Base-by-base conservation (phyloP, 108 stramenopile genomes). In the Pseudonitzschia pungens region DNA sequence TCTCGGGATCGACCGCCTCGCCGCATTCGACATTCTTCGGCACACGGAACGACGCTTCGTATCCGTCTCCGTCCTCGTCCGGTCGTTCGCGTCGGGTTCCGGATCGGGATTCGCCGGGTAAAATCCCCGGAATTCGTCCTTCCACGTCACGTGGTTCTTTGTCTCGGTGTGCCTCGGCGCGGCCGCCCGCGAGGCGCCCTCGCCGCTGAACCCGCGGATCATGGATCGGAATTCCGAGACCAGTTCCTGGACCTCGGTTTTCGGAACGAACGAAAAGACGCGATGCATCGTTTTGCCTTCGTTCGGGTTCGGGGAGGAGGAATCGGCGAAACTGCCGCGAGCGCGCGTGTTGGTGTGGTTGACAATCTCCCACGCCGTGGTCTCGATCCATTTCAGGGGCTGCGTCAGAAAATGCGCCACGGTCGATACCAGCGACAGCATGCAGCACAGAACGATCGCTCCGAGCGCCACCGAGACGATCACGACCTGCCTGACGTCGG, bases 351-450 rank as follows among this genome's bases (percentile, higher is more conserved):
- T 79, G n/a, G 67, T 73, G 40, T 71, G 82, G 22, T 75, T 71
- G 26, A 84, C 67, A 60, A 86, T 79, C 16, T 74, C 54, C 54
- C 72, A 64, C 32, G 73, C 81, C 18, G 78, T 73, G 43, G 11
- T 27, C 5, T 80, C 65, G 78, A 89, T 86, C 85, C 85, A 89
- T 16, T 64, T 74, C 29, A 89, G 69, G 10, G 85, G 85, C 29
- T 70, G 48, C 0, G 85, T 86, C 42, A 89, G 57, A 26, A 64
- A 59, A 20, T 60, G 74, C 0, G 83, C 72, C 8, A 82, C 76
- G 20, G 44, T 28, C 16, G 56, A 66, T 33, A 84, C 77, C 20
- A 86, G 27, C 14, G 63, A 4, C 29, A 89, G 58, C 44, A 86
- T 60, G 6, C 78, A 27, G 5, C 75, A 22, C 44, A 84, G 33